Evolutionary conservation across 78 protist species (phyloP).

Genomic region (Paratrimastix pyriformis): DNA sequence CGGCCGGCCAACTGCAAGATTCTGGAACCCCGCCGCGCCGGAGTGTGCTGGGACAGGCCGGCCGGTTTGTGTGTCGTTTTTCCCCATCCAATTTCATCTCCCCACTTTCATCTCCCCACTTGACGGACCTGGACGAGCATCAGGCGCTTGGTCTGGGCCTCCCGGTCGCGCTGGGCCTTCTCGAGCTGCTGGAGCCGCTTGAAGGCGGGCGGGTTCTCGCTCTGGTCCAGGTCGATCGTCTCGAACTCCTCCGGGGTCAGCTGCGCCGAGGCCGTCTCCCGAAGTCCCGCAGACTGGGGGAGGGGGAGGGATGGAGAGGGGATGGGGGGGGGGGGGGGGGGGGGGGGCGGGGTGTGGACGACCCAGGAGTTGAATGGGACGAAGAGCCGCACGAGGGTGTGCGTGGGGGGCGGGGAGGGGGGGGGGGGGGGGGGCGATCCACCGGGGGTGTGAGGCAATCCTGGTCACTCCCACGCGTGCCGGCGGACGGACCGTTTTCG

Average conservation of each 20-base stretch:
- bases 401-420: neutral
- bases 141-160: neutral
- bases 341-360: too few species aligned
- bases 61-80: too few species aligned
- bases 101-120: too few species aligned
- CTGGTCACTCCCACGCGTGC: constrained; percentile 57
- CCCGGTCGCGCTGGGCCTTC: neutral
- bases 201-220: constrained; percentile 11
- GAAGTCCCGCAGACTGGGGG: too few species aligned
- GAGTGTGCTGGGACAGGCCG: neutral
- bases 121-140: too few species aligned
- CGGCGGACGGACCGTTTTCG: neutral
- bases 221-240: neutral
- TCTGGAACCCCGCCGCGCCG: neutral
- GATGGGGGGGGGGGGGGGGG: too few species aligned
- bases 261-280: neutral
- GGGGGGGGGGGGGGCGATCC: neutral
- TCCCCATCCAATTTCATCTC: too few species aligned
- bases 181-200: neutral
- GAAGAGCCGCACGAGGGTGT: too few species aligned
- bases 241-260: constrained; percentile 22
- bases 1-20: neutral
- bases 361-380: too few species aligned
- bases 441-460: constrained; percentile 56
- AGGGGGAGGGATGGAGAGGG: too few species aligned